Base-by-base conservation (phyloP, 2,329 filamentous ascomycete species). In the Didymella exigua region DNA sequence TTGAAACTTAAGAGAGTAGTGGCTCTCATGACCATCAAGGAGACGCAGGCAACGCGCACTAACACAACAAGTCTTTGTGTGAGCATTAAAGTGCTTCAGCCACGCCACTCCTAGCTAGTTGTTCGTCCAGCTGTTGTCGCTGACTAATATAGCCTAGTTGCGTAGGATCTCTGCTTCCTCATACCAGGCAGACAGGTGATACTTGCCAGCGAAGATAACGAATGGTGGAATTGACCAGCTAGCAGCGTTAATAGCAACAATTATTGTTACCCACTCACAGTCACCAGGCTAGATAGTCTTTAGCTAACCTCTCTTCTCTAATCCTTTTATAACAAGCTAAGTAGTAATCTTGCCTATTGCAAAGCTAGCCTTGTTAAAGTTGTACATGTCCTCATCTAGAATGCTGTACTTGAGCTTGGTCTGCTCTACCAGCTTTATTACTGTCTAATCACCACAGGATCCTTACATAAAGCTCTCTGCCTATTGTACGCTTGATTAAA, bases 341-440 rank as follows among this genome's bases (percentile, higher is more conserved):
- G 34, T 21, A 3, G 5, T 30, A 9, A 47, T 54, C 23, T 13
- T 21, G 27, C 49, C 49, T 42, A 54, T 54, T 26, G 38, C 37
- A 36, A 54, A 40, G 34, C 46, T 24, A 13, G 46, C 29, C 18
- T 49, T 34, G 26, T 42, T 24, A 31, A 49, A 49, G 46, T 49
- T 49, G 36, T 41, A 49, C 5, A 23, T 30, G 18, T 49, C 46
- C n/a, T 49, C 34, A 24, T 49, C 46, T 23, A 18, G 23, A 19
- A 49, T 49, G 14, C 24, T 9, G 9, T 26, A 26, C 24, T 5
- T 26, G 9, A 19, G 34, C 13, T 21, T 41, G 34, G 40, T 49
- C 9, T 40, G 21, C 9, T 30, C 40, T 26, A 36, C 40, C 5
- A 23, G 11, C 46, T 6, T 10, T 33, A 46, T 16, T 16, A 46